These are phyloP conservation scores for Blastocladiella britannica DNA, from an alignment of 192 early-diverging fungal species.

Conservation along the genomic window DNA sequence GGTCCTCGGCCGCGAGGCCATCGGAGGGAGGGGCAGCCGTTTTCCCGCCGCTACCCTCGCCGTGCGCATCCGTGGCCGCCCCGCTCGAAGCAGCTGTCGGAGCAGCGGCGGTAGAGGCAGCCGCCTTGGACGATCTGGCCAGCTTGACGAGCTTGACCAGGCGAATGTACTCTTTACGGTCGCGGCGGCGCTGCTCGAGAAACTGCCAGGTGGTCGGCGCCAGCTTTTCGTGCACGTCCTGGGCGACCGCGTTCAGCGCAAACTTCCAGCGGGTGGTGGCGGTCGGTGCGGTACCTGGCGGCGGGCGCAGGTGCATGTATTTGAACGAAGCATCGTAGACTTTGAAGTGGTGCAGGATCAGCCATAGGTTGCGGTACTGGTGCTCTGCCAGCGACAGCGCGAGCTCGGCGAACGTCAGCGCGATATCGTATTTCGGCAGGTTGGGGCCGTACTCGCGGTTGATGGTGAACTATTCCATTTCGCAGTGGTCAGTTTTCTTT, in stretches of 20 bases:
- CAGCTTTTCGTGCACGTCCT: constrained; percentile 72
- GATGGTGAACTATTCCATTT: constrained; percentile 1
- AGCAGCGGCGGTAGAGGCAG: no score
- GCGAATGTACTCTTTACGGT: constrained; percentile 54
- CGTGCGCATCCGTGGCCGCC: no score
- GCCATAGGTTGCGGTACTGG: not conserved
- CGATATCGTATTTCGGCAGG: not conserved
- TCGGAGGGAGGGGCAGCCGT: not conserved
- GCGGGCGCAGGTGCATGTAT: not conserved
- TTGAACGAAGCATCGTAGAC: not conserved
- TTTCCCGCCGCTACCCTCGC: no score
- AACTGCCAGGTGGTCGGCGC: constrained; percentile 66
- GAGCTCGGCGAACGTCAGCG: not conserved
- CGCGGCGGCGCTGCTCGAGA: constrained; percentile 56
- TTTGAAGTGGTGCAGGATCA: not conserved
- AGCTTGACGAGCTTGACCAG: constrained; percentile 44
- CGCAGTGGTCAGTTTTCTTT: constrained; percentile 2
- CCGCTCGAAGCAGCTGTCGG: no score
- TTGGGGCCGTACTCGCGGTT: not conserved
- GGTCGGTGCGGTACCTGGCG: not conserved
- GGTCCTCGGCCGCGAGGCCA: constrained; percentile 17
- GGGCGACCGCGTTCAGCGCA: constrained; percentile 51
- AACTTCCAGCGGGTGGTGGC: constrained; percentile 12
- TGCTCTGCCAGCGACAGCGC: not conserved
- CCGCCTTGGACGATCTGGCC: no score